These are phyloP conservation scores for Wallacemonas sp. DNA, from an alignment of 208 protist species.

Conservation along the genomic window DNA sequence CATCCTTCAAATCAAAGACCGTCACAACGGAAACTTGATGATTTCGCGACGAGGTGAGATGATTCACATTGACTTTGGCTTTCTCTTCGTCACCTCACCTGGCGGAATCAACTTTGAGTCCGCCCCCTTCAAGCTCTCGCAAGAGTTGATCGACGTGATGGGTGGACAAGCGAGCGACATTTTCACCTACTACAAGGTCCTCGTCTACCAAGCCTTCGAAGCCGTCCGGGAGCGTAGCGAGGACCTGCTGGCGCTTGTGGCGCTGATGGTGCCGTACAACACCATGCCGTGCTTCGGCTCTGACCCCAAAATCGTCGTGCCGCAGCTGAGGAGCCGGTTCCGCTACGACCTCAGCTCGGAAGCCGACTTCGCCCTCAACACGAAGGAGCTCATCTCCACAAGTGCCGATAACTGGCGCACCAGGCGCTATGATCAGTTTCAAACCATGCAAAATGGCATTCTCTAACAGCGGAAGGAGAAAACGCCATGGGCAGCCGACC, in stretches of 20 bases:
- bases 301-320: conserved; percentile 48
- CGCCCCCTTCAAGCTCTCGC: conserved; percentile 92
- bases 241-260: conserved; percentile 77
- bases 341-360: conserved; percentile 78
- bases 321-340: conserved; percentile 81
- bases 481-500: too few relatives aligned
- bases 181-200: conserved; percentile 90
- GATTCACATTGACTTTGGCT: conserved; percentile 98
- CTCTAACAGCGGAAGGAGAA: too few relatives aligned
- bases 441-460: conserved; percentile 92
- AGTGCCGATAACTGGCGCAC: conserved; percentile 94
- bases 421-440: conserved; percentile 90
- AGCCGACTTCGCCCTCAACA: conserved; percentile 81
- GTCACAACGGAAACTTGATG: conserved; percentile 96
- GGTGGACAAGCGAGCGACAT: conserved; percentile 63
- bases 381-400: conserved; percentile 81
- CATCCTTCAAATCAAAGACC: conserved; percentile 94
- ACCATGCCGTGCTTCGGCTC: conserved; percentile 89
- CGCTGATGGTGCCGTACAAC: conserved; percentile 83
- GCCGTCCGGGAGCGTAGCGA: conserved; percentile 72
- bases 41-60: conserved; percentile 87
- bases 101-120: conserved; percentile 94
- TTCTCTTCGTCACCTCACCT: conserved; percentile 95
- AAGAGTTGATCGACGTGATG: conserved; percentile 92
- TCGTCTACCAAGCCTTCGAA: conserved; percentile 84